phyloP scores from a whole-genome alignment of 306 rosid genomes.

The Ceratonia siliqua region DNA sequence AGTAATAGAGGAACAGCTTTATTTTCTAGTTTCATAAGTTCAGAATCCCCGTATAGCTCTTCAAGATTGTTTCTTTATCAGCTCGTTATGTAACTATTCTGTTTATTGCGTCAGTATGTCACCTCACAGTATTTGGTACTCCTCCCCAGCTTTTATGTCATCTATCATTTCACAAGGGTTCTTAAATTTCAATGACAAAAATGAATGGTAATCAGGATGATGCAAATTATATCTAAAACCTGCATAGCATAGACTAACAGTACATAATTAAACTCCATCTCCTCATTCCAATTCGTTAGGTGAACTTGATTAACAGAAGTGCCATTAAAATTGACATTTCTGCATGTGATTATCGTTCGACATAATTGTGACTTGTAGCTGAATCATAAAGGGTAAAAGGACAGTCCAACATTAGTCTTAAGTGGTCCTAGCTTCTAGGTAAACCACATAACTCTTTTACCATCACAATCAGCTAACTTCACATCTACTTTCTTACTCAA shows the following conservation, averaged over 20 bases:
- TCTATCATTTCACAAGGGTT: neutral
- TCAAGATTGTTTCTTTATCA: neutral
- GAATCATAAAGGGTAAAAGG: conserved; percentile 11
- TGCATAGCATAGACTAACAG: neutral
- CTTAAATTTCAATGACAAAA: neutral
- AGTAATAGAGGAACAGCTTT: no score
- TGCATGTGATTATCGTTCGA: conserved; percentile 21
- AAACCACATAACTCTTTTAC: conserved; percentile 6
- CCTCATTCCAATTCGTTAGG: conserved; percentile 8
- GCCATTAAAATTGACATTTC: conserved; percentile 6
- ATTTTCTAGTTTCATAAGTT: neutral
- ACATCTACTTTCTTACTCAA: neutral
- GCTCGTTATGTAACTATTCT: neutral
- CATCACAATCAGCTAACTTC: neutral
- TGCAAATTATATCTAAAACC: neutral
- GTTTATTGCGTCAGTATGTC: neutral
- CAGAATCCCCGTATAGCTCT: neutral
- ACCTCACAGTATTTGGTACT: neutral
- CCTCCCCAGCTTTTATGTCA: neutral
- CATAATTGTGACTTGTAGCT: conserved; percentile 7
- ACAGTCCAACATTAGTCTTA: neutral
- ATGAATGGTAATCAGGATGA: neutral
- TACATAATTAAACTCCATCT: neutral
- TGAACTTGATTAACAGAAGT: neutral
- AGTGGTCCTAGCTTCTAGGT: neutral